A percentile compares a stretch with the other conserved stretches of the same genome.
phyloP scores from a whole-genome alignment of 345 rosid genomes.

The Camelina laxa region DNA sequence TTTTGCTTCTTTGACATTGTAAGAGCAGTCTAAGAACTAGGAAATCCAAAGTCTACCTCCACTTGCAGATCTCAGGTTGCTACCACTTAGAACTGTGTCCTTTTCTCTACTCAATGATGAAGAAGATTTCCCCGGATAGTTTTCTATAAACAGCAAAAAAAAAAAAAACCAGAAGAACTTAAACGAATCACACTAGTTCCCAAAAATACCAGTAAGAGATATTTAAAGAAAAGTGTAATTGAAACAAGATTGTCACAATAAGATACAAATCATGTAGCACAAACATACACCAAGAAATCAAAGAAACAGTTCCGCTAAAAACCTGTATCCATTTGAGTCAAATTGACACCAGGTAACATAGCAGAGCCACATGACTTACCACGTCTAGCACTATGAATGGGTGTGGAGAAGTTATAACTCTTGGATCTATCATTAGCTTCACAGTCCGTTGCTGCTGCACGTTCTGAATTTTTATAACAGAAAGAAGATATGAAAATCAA shows the following conservation, averaged over 20 bases:
- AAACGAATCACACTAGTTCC: neutral
- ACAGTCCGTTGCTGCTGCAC: conserved; percentile 52
- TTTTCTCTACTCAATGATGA: conserved; percentile 40
- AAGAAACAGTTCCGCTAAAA: conserved; percentile 23
- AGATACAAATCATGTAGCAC: conserved; percentile 21
- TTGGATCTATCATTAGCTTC: conserved; percentile 24
- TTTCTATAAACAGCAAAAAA: conserved; percentile 34
- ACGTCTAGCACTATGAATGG: conserved; percentile 27
- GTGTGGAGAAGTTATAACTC: conserved; percentile 41
- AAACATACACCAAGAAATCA: conserved; percentile 8
- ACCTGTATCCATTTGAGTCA: conserved; percentile 26
- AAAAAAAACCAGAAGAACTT: neutral
- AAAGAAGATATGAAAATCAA: neutral
- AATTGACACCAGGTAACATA: conserved; percentile 12
- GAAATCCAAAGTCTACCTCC: conserved; percentile 32
- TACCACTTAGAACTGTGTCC: conserved; percentile 29
- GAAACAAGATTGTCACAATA: neutral
- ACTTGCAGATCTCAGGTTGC: conserved; percentile 36
- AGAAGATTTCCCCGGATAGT: conserved; percentile 37
- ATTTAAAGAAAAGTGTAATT: neutral
- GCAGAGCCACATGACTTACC: conserved; percentile 6
- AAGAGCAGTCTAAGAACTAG: conserved; percentile 12
- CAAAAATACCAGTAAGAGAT: neutral
- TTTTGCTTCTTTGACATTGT: conserved; percentile 11
- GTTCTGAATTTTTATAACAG: conserved; percentile 9